These are phyloP conservation scores for Penicillium sp. DNA, from an alignment of 2,329 filamentous ascomycete genomes.

Conservation along the genomic window DNA sequence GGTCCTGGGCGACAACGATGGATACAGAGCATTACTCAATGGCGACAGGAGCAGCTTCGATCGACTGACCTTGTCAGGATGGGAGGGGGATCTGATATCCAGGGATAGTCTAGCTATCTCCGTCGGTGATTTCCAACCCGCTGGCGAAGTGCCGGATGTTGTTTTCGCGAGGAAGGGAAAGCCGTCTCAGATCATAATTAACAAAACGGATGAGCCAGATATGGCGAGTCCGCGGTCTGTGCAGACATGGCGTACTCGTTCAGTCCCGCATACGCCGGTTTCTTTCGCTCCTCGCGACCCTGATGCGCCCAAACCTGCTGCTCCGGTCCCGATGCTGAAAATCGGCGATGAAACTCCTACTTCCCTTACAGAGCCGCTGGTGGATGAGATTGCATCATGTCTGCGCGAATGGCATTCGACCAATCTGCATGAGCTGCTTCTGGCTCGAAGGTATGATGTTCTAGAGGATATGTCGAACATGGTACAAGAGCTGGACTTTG, in stretches of 20 bases:
- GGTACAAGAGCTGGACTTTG: conserved; percentile 76
- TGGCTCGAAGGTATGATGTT: conserved; percentile 74
- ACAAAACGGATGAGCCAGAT: conserved; percentile 36
- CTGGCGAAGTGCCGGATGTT: conserved; percentile 31
- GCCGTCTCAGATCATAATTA: conserved; percentile 40
- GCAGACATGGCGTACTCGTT: conserved; percentile 22
- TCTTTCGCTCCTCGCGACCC: conserved; percentile 54
- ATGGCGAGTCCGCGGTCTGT: conserved; percentile 25
- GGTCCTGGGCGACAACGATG: conserved; percentile 71
- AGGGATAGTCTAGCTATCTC: conserved; percentile 30
- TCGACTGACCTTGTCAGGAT: conserved; percentile 27
- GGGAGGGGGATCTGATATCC: conserved; percentile 27
- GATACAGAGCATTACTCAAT: conserved; percentile 32
- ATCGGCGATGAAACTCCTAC: conserved; percentile 96
- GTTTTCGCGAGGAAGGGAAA: conserved; percentile 40
- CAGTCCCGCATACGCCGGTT: conserved; percentile 37
- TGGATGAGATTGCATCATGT: conserved; percentile 96
- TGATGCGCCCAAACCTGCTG: conserved; percentile 66
- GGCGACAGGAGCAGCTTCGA: conserved; percentile 37
- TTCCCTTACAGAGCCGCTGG: conserved; percentile 80
- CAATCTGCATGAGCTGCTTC: conserved; percentile 85
- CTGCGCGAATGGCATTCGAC: conserved; percentile 97
- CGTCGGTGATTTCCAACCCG: conserved; percentile 20
- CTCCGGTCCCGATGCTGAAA: conserved; percentile 94
- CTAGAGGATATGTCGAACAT: conserved; percentile 78